These are phyloP conservation scores for Fragaria iinumae DNA, from an alignment of 306 rosid genomes.

Conservation along the genomic window DNA sequence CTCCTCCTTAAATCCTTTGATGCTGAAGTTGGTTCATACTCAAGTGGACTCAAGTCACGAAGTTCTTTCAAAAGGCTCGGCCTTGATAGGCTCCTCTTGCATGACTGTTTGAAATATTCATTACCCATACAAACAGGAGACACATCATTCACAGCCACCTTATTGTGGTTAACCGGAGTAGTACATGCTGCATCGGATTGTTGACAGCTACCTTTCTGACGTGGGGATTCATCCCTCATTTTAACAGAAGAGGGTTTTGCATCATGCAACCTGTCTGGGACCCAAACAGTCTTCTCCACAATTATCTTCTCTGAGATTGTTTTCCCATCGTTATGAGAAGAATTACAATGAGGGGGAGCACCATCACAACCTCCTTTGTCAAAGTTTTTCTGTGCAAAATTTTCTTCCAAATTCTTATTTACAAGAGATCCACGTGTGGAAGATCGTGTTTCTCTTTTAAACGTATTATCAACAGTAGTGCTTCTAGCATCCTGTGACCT, in stretches of 20 bases:
- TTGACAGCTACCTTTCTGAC: constrained; percentile 37
- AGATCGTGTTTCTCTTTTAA: constrained; percentile 30
- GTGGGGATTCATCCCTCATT: constrained; percentile 34
- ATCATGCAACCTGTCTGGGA: constrained; percentile 22
- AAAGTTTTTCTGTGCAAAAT: constrained; percentile 5
- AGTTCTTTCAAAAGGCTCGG: constrained; percentile 59
- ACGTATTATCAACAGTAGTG: constrained; percentile 24
- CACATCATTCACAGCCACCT: constrained; percentile 44
- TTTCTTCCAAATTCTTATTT: constrained; percentile 25
- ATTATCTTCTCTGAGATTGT: constrained; percentile 12
- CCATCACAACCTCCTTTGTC: constrained; percentile 21
- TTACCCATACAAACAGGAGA: constrained; percentile 91
- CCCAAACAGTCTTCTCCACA: not conserved
- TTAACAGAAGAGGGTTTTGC: constrained; percentile 24
- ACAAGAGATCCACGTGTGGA: constrained; percentile 18
- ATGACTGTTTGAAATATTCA: constrained; percentile 59
- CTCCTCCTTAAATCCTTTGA: constrained; percentile 77
- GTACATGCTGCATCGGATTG: constrained; percentile 44
- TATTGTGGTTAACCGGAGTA: constrained; percentile 53
- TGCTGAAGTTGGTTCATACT: constrained; percentile 41
- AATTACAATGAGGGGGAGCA: constrained; percentile 10
- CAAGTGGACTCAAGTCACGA: constrained; percentile 45
- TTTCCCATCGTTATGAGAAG: constrained; percentile 26
- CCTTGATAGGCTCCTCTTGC: constrained; percentile 40
- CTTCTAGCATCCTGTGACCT: constrained; percentile 27